Percentiles rank a stretch among this genome's conserved stretches.
Conservation (phyloP, 495 filamentous ascomycete genomes). For the Hypoxylon trugodes region DNA sequence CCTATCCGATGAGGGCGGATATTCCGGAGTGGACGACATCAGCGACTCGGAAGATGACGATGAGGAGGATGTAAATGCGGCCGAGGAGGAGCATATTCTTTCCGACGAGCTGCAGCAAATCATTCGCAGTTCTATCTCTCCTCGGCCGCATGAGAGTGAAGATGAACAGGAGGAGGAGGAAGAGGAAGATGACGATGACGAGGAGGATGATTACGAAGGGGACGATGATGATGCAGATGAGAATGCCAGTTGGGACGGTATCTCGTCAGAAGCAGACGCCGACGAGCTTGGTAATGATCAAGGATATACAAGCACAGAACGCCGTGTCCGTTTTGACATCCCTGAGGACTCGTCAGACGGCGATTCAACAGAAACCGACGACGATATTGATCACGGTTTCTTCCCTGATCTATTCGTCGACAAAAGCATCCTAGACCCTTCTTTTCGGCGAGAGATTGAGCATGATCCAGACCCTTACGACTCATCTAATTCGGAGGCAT, state of each 20-base stretch:
- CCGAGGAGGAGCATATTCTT: conserved; percentile 78
- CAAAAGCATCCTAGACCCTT: conserved; percentile 73
- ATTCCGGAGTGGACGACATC: conserved; percentile 78
- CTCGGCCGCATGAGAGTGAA: conserved; percentile 52
- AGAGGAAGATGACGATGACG: conserved; percentile 48
- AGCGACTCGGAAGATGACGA: conserved; percentile 77
- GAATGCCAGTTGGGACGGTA: conserved; percentile 65
- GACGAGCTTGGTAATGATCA: conserved; percentile 54
- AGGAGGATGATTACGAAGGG: conserved; percentile 48
- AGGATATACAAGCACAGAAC: conserved; percentile 54
- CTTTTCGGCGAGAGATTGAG: conserved; percentile 74
- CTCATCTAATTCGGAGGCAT: conserved; percentile 54
- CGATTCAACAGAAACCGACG: conserved; percentile 56
- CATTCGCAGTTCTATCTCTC: conserved; percentile 44
- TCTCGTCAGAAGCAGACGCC: conserved; percentile 57
- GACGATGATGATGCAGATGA: conserved; percentile 54
- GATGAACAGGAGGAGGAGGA: conserved; percentile 47
- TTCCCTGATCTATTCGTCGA: conserved; percentile 77
- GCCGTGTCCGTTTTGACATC: conserved; percentile 62
- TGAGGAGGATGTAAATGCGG: conserved; percentile 73
- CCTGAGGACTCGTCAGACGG: conserved; percentile 56
- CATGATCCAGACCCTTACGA: conserved; percentile 63
- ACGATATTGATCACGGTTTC: conserved; percentile 58
- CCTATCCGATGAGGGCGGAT: conserved; percentile 72
- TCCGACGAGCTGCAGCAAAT: conserved; percentile 46